A percentile compares a stretch with the other conserved stretches of the same genome.
phyloP scores from a whole-genome alignment of 1,284 basidiomycete species.

The Sporisorium exsertum region DNA sequence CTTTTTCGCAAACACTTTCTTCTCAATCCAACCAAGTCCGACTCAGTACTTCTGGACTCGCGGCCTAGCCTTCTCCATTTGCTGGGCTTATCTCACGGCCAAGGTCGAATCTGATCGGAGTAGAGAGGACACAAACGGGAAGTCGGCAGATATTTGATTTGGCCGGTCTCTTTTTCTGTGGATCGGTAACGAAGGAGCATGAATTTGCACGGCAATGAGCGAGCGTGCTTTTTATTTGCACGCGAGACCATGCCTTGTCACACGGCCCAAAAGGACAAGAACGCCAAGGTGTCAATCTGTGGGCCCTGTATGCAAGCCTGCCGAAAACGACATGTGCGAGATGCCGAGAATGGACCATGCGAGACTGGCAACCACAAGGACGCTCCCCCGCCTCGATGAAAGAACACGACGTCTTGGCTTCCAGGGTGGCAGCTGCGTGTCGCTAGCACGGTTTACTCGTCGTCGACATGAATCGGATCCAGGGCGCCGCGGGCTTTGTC shows the following conservation, averaged over 20 bases:
- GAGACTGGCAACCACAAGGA: background rate
- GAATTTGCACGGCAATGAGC: slow-evolving; percentile 3
- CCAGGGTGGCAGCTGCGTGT: too few relatives aligned
- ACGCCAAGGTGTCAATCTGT: slow-evolving; percentile 15
- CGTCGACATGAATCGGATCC: background rate
- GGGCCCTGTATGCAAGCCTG: slow-evolving; percentile 17
- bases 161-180: background rate
- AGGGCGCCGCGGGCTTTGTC: slow-evolving; percentile 2
- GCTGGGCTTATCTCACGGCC: too few relatives aligned
- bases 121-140: too few relatives aligned
- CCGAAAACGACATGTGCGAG: slow-evolving; percentile 31
- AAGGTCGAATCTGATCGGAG: background rate
- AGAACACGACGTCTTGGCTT: too few relatives aligned
- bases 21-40: background rate
- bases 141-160: background rate
- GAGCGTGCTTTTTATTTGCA: background rate
- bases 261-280: background rate
- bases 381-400: too few relatives aligned
- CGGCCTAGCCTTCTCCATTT: background rate
- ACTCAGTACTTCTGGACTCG: background rate
- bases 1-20: background rate
- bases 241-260: background rate
- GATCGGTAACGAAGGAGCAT: background rate
- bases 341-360: slow-evolving; percentile 18
- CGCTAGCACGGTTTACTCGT: too few relatives aligned